Percentiles rank a stretch among this genome's conserved stretches.
Conservation (phyloP, 1,284 basidiomycete genomes). For the Mycosarcoma maydis region DNA sequence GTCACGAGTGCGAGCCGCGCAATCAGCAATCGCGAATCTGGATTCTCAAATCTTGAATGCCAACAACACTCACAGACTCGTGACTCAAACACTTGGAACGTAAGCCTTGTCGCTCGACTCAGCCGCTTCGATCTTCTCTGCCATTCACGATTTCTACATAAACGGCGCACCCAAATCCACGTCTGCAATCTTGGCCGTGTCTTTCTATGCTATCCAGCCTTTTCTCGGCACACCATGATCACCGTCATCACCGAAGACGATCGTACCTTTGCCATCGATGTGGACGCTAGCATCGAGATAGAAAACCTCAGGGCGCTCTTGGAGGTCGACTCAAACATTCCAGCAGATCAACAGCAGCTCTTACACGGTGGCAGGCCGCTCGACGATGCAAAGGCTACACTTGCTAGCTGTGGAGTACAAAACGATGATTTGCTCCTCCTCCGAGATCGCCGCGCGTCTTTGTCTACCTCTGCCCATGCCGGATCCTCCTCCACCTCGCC, state of each 20-base stretch:
- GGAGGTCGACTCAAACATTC: conserved; percentile 56
- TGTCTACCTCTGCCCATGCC: not conserved
- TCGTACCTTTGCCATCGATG: conserved; percentile 58
- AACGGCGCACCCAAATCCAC: too few relatives aligned
- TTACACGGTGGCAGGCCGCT: conserved; percentile 40
- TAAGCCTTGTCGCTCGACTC: too few relatives aligned
- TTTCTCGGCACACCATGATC: too few relatives aligned
- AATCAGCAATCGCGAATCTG: too few relatives aligned
- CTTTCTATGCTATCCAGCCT: too few relatives aligned
- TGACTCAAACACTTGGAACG: too few relatives aligned
- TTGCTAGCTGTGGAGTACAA: conserved; percentile 50
- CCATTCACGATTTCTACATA: not conserved
- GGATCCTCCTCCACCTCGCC: too few relatives aligned
- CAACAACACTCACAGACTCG: too few relatives aligned
- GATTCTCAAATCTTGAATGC: too few relatives aligned
- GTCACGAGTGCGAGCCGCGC: too few relatives aligned
- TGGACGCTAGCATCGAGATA: conserved; percentile 56
- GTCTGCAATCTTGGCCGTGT: too few relatives aligned
- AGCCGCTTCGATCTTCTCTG: too few relatives aligned
- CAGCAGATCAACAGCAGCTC: conserved; percentile 49
- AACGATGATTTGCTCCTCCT: conserved; percentile 60
- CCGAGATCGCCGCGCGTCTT: conserved; percentile 8
- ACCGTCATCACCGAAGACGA: conserved; percentile 60
- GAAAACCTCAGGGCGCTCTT: conserved; percentile 62
- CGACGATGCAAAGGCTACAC: conserved; percentile 40